Percentiles rank a stretch among this genome's conserved stretches.
phyloP scores from a whole-genome alignment of 192 early-diverging fungal species.

The Mortierella hygrophila region DNA sequence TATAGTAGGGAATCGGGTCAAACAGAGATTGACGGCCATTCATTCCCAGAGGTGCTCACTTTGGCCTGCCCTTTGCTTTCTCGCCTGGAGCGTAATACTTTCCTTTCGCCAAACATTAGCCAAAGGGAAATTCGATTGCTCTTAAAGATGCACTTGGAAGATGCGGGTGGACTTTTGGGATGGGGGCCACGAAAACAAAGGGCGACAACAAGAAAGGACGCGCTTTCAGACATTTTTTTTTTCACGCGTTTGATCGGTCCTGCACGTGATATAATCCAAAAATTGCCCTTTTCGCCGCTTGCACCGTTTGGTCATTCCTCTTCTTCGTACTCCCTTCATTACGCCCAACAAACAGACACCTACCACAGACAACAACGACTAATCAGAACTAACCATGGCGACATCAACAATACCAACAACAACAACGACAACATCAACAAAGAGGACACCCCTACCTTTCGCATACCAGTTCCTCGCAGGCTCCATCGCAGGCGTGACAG shows the following conservation, averaged over 20 bases:
- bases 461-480: constrained; percentile 78
- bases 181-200: no score
- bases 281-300: not conserved
- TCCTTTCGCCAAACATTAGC: no score
- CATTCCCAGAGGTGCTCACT: not conserved
- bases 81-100: no score
- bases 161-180: no score
- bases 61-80: not conserved
- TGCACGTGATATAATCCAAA: not conserved
- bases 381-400: not conserved
- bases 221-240: no score
- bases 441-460: constrained; percentile 69
- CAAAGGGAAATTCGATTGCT: not conserved
- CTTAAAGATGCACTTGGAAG: no score
- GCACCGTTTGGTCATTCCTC: not conserved
- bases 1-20: not conserved
- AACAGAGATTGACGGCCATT: not conserved
- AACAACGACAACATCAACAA: not conserved
- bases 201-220: no score
- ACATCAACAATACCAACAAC: not conserved
- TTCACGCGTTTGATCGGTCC: not conserved
- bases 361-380: not conserved
- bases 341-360: not conserved
- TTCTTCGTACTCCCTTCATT: not conserved
- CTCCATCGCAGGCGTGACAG: constrained; percentile 82